Base-by-base conservation (phyloP, 805 yeast species). In the Cyberlindnera samutprakarnensis region DNA sequence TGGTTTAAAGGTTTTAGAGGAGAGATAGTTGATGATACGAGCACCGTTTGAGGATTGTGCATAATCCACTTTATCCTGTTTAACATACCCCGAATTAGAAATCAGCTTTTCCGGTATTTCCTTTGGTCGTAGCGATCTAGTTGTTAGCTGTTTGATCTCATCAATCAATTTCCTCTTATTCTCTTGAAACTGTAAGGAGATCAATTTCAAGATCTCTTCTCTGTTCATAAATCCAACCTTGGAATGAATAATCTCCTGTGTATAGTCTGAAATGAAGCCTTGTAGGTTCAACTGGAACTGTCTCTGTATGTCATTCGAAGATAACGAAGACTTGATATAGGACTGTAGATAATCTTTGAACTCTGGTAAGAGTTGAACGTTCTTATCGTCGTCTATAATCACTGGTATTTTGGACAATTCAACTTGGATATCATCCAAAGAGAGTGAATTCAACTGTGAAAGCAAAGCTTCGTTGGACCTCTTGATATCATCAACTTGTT, bases 21-120 rank as follows among this genome's bases (percentile, higher is more conserved):
- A 53, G 25, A 61, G 35, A 33, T 54, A 56, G 33, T 59, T 58
- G 18, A 62, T 39, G 17, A 62, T 38, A 30, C 59, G 48, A 7
- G 66, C 59, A 4, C 67, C 68, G 14, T 35, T 36, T 1, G 37
- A 29, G 5, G 38, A 11, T 20, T 35, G 38, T 8, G 40, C 34
- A 28, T 36, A 36, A 31, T 39, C 31, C 12, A 33, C 16, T 23
- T 37, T 37, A 14, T 27, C 4, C 15, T 25, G 21, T 18, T 16
- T 28, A 20, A 20, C 25, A 7, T 20, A 13, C 5, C 15, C 22
- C 9, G 24, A 15, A 2, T 25, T 24, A 3, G 38, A 28, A 2
- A 40, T 34, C 20, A 35, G 27, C 22, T 31, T 33, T 11, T 28
- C 17, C 9, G 41, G 37, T 3, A 42, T 30, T 5, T 15, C n/a